Evolutionary conservation across 2,329 filamentous ascomycete genomes (phyloP), one percentile per base, ranked within the genome.

Genomic region (Penicillium sclerotiorum): DNA sequence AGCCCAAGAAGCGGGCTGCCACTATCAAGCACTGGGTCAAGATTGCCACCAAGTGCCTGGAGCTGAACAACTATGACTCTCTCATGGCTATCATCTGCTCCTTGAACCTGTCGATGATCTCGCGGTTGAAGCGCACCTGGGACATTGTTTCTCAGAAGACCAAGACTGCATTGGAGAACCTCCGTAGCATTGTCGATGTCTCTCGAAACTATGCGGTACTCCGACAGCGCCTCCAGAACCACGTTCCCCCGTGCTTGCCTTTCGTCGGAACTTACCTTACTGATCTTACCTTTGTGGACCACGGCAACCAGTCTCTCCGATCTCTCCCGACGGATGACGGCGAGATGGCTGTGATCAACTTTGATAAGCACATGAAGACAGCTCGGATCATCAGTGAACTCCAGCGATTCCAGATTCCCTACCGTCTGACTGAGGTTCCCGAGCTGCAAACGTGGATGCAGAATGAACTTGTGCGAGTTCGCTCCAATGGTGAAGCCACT

Each of bases 21-120:
- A 84, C 91, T 45, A 94, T 99, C 75, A 97, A 99, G 76, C 92
- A 97, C 62, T 99, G 94, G 94, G 89, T 96, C 68, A 99, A 97
- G 78, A 86, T 97, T 60, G 90, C 90, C 1, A 82, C 88, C 61
- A 89, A 89, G 62, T 95, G 90, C 58, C 77, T 95, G 5, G 89
- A 94, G 64, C 80, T 97, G 21, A 88, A 94, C 75, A 99, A 99
- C 74, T 99, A 96, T 62, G 93, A 99, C 66, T 90, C 90, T 0
- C 76, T 99, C 9, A 96, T 97, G 91, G 91, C 94, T 7, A 96
- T 99, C 61, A 90, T 96, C 63, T 96, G 92, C 77, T 92, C 89
- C 8, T 75, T 99, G 41, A 95, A 95, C 72, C 92, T 89, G 49
- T 95, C 92, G 13, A 93, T 91, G 62, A 93, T 99, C 59, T 85